Base-by-base conservation (phyloP, 768 basidiomycete species). In the Rhizopogon sp. region DNA sequence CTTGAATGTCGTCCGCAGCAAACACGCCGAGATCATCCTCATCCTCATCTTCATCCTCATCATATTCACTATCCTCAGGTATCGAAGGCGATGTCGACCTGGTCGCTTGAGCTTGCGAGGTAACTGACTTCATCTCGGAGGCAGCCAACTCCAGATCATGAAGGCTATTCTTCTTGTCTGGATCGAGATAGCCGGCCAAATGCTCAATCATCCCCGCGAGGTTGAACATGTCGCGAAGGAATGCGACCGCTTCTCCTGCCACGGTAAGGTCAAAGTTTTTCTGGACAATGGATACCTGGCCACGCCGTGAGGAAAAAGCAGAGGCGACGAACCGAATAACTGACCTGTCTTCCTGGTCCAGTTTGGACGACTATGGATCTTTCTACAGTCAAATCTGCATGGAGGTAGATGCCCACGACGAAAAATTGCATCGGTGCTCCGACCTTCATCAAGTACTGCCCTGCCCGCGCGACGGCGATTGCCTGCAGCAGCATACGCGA, bases 401-500 rank as follows among this genome's bases (percentile, higher is more conserved):
- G 33, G 1, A 63, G 13, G 41, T 58, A 56, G 10, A 63, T 37
- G 5, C 46, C 56, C 13, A 63, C 56, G 1, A 63, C 43, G 11
- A 63, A 63, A 47, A 60, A 56, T 17, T 13, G 35, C 31, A 33
- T 9, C 31, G 8, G 31, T 9, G 31, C 31, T 8, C 31, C 31
- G 1, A 5, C 28, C 10, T 13, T 22, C 13, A 54, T 6, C 2
- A 60, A 45, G 14, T 13, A 39, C 6, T 50, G 20, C 3, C 56
- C 57, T 0, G 42, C 11, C 1, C 55, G 47, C 2, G 52, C 59
- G 13, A 52, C 14, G 2, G 53, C 28, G 2, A 43, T 60, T 1
- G 55, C 57, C 14, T 63, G 14, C 16, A 64, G 5, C 6, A 64
- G 62, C 62, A 63, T 63, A 2, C 55, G 40, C 6, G 1, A 43